Evolutionary conservation across 1,284 basidiomycete species (phyloP), one percentile per base, ranked within the genome.

Genomic region (Tylopilus sp.): DNA sequence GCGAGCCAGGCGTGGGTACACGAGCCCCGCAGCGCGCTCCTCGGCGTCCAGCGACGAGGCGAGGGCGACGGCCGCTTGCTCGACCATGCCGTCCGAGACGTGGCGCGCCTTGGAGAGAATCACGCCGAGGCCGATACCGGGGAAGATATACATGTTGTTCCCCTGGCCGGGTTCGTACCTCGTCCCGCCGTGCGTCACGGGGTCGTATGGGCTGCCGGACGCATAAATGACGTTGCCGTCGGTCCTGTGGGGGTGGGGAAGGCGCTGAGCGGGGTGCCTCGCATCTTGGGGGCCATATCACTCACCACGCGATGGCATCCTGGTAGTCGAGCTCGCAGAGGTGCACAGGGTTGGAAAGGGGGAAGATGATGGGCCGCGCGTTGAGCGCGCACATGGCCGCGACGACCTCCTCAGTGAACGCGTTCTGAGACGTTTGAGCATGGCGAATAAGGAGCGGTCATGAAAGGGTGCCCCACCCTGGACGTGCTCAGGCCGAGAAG

Each of bases 401-500:
- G 42, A 92, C 78, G 33, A 86, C 82, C 16, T 78, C 71, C 64
- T 87, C 78, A 40, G 75, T 79, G 71, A 94, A 94, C 1, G 88
- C 86, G 55, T 86, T 84, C 71, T 63, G 36, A 8, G 35, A 41
- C 30, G 25, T 19, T 37, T 53, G 47, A 57, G 48, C 53, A 41
- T 43, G 35, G 16, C 26, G 6, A 21, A 6, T 23, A 18, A n/a
- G 33, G 46, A 2, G 34, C 16, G 4, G 11, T 9, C 12, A 10
- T 26, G 13, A 6, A n/a, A 37, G 16, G 36, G 43, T 12, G 59
- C 71, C 23, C n/a, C 61, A 77, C 78, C 55, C 79, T 77, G 31
- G 82, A 76, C 23, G 90, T 92, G 49, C 84, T 88, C 38, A 93
- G 75, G 45, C 90, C 90, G 40, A 93, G 76, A 28, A 93, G 74